Base-by-base conservation (phyloP, 2,329 filamentous ascomycete species). In the Aspergillus neoniger region DNA sequence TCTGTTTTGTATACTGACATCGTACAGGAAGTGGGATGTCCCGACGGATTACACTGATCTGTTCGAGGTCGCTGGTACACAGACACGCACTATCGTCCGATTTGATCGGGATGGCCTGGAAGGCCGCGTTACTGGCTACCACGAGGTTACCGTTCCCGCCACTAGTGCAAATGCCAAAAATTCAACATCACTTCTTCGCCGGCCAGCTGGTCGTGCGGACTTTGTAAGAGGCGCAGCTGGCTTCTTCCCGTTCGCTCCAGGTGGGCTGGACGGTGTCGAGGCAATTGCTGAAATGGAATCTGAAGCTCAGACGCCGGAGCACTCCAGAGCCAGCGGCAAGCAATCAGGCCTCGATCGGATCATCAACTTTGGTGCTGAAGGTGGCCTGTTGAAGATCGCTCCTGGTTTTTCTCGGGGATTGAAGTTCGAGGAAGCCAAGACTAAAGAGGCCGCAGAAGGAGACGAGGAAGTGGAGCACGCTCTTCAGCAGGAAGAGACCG, bases 161-260 rank as follows among this genome's bases (percentile, higher is more conserved):
- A 91, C 88, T 70, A 96, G 90, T 69, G 91, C 91, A 15, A 97
- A 91, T 15, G 94, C 92, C 51, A 99, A 97, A 79, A 96, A 96
- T 72, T 97, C 92, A 2, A 98, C 93, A 0, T 96, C 92, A 5
- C 82, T 97, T 43, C 81, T 91, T 15, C 86, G 95, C 49, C 96
- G 96, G 72, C 94, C 94, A 3, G 94, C 91, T 14, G 88, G 87
- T 59, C 86, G 91, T 63, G 91, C 91, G 30, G 93, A 98, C 53
- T 96, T 98, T 76, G 93, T 98, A 12, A 86, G 94, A 63, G 95
- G 95, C 14, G 93, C 91, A 38, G 92, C 93, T 7, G 94, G 94
- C 0, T 97, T 96, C 79, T 96, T 96, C 61, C 94, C 94, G 0
- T 97, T 98, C 77, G 89, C 92, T 0, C 94, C 94, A 0, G 93